Evolutionary conservation across 371 early-diverging fungal species (phyloP), one percentile per base, ranked within the genome.

Genomic region (Quaeritorhiza haematococci): DNA sequence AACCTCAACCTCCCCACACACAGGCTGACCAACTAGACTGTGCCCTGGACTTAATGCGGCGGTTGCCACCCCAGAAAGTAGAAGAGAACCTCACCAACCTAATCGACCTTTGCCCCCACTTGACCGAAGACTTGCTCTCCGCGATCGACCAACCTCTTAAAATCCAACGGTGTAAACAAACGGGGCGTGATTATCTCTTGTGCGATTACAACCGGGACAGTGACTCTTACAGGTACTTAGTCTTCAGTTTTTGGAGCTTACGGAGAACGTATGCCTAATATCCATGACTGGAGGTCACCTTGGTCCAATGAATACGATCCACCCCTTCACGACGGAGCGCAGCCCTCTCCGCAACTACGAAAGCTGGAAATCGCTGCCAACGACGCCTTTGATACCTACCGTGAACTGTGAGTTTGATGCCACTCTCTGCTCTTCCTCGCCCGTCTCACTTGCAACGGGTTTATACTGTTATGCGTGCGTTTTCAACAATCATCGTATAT

Each of bases 191-290:
- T 43, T 98, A 90, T 60, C 78, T 98, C 19, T 65, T 87, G 5
- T 94, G 93, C 60, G 96, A 96, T 65, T 98, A 95, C 71, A 98
- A 98, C 77, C 82, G 96, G 35, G 95, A 96, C 74, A 92, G 92
- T 2, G 90, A 94, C 67, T 90, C 92, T 24, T 94, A 92, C 71
- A 78, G 97, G 93, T 87, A 75, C 34, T 43, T 1, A 23, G 33
- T 29, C n/a, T 7, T n/a, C n/a, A n/a, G n/a, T 27, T 19, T 8
- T 7, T 23, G 19, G 21, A 46, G 21, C 19, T 27, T 13, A 46
- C 21, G 19, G 10, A 19, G 19, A 13, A 8, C 27, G 21, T 38
- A 15, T n/a, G n/a, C n/a, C n/a, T n/a, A n/a, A n/a, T n/a, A n/a
- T n/a, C n/a, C n/a, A n/a, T 30, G 42, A 58, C 27, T 23, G 21